Evolutionary conservation across 345 rosid genomes (phyloP).

Genomic region (Murraya paniculata): DNA sequence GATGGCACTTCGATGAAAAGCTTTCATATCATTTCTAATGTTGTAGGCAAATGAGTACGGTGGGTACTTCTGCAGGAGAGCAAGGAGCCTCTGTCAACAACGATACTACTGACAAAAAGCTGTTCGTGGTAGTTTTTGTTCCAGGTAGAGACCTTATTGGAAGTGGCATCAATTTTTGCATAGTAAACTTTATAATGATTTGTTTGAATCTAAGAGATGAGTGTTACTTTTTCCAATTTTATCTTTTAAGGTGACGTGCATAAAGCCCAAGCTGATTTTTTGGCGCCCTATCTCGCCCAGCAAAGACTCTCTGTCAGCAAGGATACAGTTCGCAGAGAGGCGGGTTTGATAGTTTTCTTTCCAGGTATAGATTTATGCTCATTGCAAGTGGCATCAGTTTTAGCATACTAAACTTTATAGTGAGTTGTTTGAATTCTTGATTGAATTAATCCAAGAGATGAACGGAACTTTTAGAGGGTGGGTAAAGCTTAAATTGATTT

Average conservation of each 20-base stretch:
- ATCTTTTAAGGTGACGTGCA: constrained; percentile 38
- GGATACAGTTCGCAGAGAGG: constrained; percentile 57
- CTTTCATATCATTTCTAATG: neutral
- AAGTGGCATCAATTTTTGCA: neutral
- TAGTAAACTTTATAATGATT: neutral
- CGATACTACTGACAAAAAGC: constrained; percentile 56
- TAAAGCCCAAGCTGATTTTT: neutral
- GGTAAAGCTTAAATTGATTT: too few species aligned
- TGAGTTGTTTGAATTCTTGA: neutral
- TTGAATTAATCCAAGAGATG: neutral
- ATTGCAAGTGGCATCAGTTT: neutral
- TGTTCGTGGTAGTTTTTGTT: constrained; percentile 80
- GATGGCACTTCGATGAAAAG: constrained; percentile 50
- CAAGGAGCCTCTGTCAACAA: constrained; percentile 57
- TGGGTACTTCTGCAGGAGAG: constrained; percentile 83
- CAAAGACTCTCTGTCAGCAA: neutral
- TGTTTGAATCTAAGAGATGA: neutral
- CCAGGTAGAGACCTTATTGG: constrained; percentile 55
- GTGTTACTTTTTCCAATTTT: neutral
- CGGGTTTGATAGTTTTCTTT: constrained; percentile 85
- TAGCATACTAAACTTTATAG: neutral
- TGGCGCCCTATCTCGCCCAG: too few species aligned
- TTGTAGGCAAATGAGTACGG: constrained; percentile 79
- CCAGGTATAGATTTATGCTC: constrained; percentile 54
- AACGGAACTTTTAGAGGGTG: neutral